Evolutionary conservation across 129 eudicot genomes (phyloP).

Genomic region (Scalesia atractyloides): DNA sequence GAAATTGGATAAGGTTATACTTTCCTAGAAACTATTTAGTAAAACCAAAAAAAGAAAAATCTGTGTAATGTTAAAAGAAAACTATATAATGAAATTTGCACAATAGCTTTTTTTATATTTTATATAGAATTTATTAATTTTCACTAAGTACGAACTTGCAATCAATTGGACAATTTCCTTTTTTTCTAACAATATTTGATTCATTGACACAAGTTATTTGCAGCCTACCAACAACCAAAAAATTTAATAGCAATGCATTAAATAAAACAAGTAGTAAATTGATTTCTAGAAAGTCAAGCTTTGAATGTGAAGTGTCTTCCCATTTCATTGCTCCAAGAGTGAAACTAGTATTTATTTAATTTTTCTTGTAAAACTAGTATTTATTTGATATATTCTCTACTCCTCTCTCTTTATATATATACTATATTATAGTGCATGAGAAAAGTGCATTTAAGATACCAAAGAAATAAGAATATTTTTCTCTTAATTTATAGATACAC

Average conservation of each 20-base stretch:
- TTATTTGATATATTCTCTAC: no score
- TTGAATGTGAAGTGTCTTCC: constrained; percentile 1
- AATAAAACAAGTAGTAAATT: background rate
- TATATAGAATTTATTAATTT: background rate
- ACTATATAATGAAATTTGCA: background rate
- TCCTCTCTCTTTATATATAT: no score
- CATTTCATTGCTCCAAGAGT: background rate
- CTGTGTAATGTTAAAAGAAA: no score
- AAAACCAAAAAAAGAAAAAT: background rate
- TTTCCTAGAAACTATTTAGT: background rate
- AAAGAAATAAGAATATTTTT: no score
- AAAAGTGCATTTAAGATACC: no score
- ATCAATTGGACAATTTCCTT: background rate
- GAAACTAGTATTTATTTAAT: background rate
- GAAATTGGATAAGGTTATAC: background rate
- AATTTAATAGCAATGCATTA: constrained; percentile 6
- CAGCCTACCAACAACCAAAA: constrained; percentile 14
- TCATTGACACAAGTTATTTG: constrained; percentile 10
- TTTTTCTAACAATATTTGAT: constrained; percentile 6
- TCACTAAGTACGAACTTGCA: background rate
- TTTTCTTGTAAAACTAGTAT: background rate
- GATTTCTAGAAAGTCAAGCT: constrained; percentile 3
- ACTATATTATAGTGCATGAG: no score
- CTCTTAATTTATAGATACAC: no score
- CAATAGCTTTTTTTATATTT: background rate